Base-by-base conservation (phyloP, 352 stramenopile species). In the Albugo candida region DNA sequence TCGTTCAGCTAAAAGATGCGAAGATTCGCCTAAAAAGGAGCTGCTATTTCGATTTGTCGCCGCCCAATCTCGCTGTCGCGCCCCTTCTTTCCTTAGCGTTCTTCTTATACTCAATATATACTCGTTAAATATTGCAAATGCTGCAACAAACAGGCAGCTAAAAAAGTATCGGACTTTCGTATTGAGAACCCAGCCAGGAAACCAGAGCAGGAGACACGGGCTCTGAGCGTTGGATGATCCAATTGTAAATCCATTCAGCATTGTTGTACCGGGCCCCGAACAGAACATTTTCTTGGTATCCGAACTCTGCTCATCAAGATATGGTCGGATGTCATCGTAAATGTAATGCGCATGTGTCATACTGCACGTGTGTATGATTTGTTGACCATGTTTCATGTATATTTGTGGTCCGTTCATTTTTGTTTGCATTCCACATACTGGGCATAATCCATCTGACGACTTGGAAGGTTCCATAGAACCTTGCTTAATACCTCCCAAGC, bases 241-340 rank as follows among this genome's bases (percentile, higher is more conserved):
- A 24, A 81, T 60, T 3, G 67, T 64, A 47, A 84, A 84, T 0
- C 72, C 72, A 42, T 84, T 84, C 13, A 82, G 61, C 72, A 84
- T 84, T 16, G 72, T 77, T 11, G 72, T 84, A 19, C 72, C 72
- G 0, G 67, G 49, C 13, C 72, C 72, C 19, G 62, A 64, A 47
- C 72, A 84, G 51, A 76, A 84, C 8, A 8, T 43, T 19, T 3
- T 3, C 8, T 43, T 43, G 38, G 17, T 43, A 24, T 43, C 38
- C 8, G 24, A 8, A 8, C 24, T 31, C 3, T 31, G 24, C 24
- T 40, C 19, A 17, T 58, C 59, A 55, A 59, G 59, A 42, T 75
- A 77, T 2, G 56, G 55, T 48, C 69, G 36, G 40, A 81, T 66
- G 34, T 81, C 42, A 35, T 66, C 51, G 48, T 69, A 67, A 35